Evolutionary conservation across 2,329 filamentous ascomycete genomes (phyloP).

Genomic region (Pleurostoma richardsiae): DNA sequence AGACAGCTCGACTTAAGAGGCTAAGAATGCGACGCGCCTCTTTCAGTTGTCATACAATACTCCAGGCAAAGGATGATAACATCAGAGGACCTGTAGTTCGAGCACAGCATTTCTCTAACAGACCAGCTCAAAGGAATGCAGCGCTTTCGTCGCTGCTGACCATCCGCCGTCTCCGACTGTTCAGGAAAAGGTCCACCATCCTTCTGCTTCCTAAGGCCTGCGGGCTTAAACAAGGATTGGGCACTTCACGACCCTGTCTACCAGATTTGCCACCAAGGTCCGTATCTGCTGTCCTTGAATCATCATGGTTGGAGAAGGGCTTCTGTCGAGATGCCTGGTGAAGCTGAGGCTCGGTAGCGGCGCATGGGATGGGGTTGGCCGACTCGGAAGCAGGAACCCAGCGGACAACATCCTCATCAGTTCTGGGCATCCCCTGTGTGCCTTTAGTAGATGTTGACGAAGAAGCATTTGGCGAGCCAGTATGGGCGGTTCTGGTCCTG

Average conservation of each 20-base stretch:
- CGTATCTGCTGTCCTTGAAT: neutral
- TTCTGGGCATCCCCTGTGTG: neutral
- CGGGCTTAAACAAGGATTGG: neutral
- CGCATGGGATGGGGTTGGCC: neutral
- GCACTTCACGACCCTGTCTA: neutral
- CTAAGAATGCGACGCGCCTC: too few species aligned
- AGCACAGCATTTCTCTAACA: too few species aligned
- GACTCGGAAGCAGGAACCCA: slow-evolving; percentile 6
- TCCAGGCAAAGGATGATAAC: too few species aligned
- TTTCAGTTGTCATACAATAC: too few species aligned
- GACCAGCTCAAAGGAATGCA: slow-evolving; percentile 5
- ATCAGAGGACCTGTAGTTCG: too few species aligned
- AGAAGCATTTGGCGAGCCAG: neutral
- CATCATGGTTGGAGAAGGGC: slow-evolving; percentile 3
- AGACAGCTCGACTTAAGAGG: too few species aligned
- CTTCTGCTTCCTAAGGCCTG: slow-evolving; percentile 2
- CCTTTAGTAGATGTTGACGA: neutral
- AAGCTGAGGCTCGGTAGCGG: neutral
- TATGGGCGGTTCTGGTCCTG: neutral
- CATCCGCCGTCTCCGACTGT: slow-evolving; percentile 2
- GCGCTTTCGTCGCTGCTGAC: slow-evolving; percentile 1
- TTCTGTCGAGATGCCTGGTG: too few species aligned
- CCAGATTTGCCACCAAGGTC: neutral
- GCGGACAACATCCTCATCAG: slow-evolving; percentile 2
- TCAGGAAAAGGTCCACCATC: slow-evolving; percentile 10